Base-by-base conservation (phyloP, 2,329 filamentous ascomycete species). In the Diaporthe nobilis region DNA sequence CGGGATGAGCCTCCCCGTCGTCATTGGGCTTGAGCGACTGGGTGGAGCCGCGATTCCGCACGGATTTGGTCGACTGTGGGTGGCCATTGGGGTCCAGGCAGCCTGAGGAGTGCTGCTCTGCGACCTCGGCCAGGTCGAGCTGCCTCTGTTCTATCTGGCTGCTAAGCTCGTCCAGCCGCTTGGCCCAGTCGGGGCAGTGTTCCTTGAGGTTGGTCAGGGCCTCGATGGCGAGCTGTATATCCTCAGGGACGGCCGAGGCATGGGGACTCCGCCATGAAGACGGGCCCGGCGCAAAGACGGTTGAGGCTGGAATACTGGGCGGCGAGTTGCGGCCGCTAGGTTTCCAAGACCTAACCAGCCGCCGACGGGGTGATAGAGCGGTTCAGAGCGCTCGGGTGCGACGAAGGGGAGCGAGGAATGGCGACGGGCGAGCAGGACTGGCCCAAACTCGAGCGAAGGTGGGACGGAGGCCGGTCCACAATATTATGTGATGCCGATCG, bases 141-240 rank as follows among this genome's bases (percentile, higher is more conserved):
- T 93, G 91, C 75, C 91, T 90, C 80, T 89, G 85, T 75, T 90
- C 88, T 75, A 93, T 91, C 81, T 93, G 88, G 76, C 86, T 85
- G 80, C 87, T 91, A 75, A 93, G 87, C 71, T 92, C 88, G 77
- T 92, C 89, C 60, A 93, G 86, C 31, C 89, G 87, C 75, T 85
- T 85, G 51, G 90, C 84, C 91, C 91, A 93, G 81, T 89, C 87
- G 22, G 91, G 91, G 57, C 92, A 86, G 76, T 91, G 90, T 78
- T 82, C 85, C 72, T 86, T 85, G 51, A 93, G 85, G 75, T 87
- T 88, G 73, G 85, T 87, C 73, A 93, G 83, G 39, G 90, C 88
- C 76, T 92, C 91, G 84, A 90, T 89, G 77, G 86, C 85, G 70
- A 82, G 73, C 58, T 83, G 78, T 63, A 77, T 78, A 77, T 81